Evolutionary conservation across 2,329 filamentous ascomycete species (phyloP), one percentile per base, ranked within the genome.

Genomic region (Coleophoma eucalyptorum): DNA sequence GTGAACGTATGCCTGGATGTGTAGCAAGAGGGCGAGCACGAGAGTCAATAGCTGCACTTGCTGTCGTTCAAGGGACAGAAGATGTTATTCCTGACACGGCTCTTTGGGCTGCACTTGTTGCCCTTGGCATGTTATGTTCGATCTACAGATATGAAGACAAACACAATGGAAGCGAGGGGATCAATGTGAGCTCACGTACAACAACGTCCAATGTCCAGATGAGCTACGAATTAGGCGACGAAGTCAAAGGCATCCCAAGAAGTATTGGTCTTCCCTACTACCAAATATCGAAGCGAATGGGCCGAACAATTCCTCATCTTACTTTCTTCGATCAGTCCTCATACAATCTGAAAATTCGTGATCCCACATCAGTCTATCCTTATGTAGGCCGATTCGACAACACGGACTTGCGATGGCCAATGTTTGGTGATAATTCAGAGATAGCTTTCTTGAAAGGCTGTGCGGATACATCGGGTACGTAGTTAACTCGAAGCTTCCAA

Each of bases 321-420:
- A 75, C 75, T 0, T 79, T 80, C 54, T 73, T 73, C 6, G 77
- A 79, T 55, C 76, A 80, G 58, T 72, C 75, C 1, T 78, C 75
- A 0, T 78, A 78, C 60, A 80, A 80, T 51, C 66, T 78, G 51
- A 75, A 73, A 58, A 68, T 78, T 49, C 67, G 69, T 19, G 75
- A 80, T 49, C 67, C 71, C 1, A 76, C 69, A 1, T 77, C 76
- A 0, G 72, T 59, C 1, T 70, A 73, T 40, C 77, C 77, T 3
- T 81, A 80, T 49, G 65, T 78, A 0, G 75, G 70, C 0, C 66
- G 76, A 0, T 77, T 78, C 46, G 75, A 79, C 45, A 80, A 80
- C 46, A 79, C 71, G 15, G 77, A 79, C 41, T 65, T 79, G 15
- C 66, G 77, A 37, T 80, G 77, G 77, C 72, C 76, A 1, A 73